Evolutionary conservation across 1,139 yeast genomes (phyloP).

Genomic region (Eremothecium coryli): DNA sequence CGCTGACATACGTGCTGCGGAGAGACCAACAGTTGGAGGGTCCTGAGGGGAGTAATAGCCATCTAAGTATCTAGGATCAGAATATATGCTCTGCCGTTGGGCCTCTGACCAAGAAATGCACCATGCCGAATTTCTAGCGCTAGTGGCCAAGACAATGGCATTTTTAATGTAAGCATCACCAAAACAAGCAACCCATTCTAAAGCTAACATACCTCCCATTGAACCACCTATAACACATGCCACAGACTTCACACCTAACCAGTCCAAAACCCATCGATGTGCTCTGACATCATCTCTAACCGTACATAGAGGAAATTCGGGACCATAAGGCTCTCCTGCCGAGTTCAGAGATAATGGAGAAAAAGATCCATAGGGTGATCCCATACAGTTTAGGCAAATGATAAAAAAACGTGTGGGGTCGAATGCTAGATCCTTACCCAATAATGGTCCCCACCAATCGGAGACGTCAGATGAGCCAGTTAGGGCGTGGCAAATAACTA

Average conservation of each 20-base stretch:
- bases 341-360: constrained; percentile 78
- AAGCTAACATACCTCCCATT: constrained; percentile 98
- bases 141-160: constrained; percentile 81
- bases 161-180: constrained; percentile 62
- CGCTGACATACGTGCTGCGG: constrained; percentile 98
- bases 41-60: constrained; percentile 73
- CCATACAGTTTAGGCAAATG: constrained; percentile 80
- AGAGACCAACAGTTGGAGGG: constrained; percentile 77
- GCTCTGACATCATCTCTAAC: constrained; percentile 82
- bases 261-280: constrained; percentile 67
- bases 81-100: constrained; percentile 88
- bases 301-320: constrained; percentile 88
- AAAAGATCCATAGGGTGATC: constrained; percentile 94
- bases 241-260: constrained; percentile 58
- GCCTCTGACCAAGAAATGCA: constrained; percentile 99
- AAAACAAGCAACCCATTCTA: constrained; percentile 71
- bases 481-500: constrained; percentile 88
- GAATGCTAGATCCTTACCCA: constrained; percentile 80
- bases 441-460: constrained; percentile 98
- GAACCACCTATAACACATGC: constrained; percentile 94
- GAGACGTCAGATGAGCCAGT: constrained; percentile 93
- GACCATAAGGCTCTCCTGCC: constrained; percentile 76
- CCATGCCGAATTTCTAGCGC: constrained; percentile 96
- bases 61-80: constrained; percentile 85
- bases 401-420: constrained; percentile 83